Conservation (phyloP, 495 filamentous ascomycete species). For the Penicillium bialowiezense region DNA sequence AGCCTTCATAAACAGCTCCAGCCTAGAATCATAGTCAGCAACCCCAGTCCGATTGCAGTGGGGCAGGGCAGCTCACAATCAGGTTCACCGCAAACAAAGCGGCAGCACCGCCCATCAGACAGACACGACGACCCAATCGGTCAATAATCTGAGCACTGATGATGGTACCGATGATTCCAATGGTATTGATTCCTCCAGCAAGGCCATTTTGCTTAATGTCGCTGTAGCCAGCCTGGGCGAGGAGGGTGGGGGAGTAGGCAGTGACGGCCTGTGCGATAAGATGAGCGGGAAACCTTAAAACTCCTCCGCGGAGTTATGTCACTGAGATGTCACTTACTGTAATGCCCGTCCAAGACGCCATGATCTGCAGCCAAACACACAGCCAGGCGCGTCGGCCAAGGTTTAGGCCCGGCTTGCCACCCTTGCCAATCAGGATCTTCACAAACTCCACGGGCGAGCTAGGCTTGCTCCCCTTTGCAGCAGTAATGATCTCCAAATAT, state of each 20-base stretch:
- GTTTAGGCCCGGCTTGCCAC: slow-evolving; percentile 29
- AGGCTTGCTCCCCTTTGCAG: slow-evolving; percentile 27
- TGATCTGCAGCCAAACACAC: slow-evolving; percentile 53
- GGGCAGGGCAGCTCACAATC: slow-evolving; percentile 33
- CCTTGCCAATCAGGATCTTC: slow-evolving; percentile 30
- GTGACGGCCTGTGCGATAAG: slow-evolving; percentile 34
- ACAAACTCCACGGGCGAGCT: slow-evolving; percentile 40
- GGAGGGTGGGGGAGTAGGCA: slow-evolving; percentile 39
- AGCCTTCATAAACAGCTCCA: slow-evolving; percentile 39
- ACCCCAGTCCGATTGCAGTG: not conserved
- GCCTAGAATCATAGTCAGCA: slow-evolving; percentile 18
- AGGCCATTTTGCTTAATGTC: slow-evolving; percentile 47
- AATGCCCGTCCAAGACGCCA: slow-evolving; percentile 51
- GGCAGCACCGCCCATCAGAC: slow-evolving; percentile 39
- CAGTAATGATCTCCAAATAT: slow-evolving; percentile 39
- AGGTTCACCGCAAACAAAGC: slow-evolving; percentile 33
- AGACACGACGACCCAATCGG: slow-evolving; percentile 45
- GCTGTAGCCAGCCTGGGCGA: slow-evolving; percentile 43
- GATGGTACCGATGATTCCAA: slow-evolving; percentile 53
- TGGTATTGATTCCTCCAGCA: slow-evolving; percentile 51
- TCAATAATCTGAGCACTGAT: slow-evolving; percentile 54
- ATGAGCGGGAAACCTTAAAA: no score
- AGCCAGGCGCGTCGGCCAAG: slow-evolving; percentile 46
- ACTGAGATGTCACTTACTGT: slow-evolving; percentile 27
- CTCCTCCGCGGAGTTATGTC: no score